Conservation (phyloP, 1,139 yeast genomes). For the Geotrichum reessii region DNA sequence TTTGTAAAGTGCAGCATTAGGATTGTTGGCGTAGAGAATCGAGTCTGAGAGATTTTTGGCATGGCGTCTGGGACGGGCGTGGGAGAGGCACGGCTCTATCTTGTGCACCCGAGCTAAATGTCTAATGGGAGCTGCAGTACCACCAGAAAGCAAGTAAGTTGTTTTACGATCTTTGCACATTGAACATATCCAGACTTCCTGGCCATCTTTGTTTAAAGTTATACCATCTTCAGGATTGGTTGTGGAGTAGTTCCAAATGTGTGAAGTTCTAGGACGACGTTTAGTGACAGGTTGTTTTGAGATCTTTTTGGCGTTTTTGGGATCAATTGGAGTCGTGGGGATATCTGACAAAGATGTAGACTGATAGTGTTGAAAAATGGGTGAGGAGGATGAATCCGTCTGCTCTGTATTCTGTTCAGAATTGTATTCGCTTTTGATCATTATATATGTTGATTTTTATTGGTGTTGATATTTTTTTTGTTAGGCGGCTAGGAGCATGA, state of each 20-base stretch:
- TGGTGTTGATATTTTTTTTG: background rate
- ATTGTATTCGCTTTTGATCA: conserved; percentile 4
- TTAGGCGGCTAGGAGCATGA: background rate
- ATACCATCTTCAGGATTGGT: conserved; percentile 18
- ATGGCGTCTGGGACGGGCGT: conserved; percentile 9
- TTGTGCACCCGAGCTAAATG: conserved; percentile 18
- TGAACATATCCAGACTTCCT: conserved; percentile 19
- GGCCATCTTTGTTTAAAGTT: conserved; percentile 18
- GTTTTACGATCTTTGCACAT: conserved; percentile 18
- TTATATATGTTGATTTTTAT: too few relatives aligned
- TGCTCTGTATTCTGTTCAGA: background rate
- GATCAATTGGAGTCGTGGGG: background rate
- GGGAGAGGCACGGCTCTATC: conserved; percentile 15
- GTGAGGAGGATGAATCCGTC: background rate
- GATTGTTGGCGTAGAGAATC: conserved; percentile 6
- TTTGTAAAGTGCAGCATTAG: conserved; percentile 12
- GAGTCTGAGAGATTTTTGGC: conserved; percentile 15
- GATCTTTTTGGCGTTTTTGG: conserved; percentile 6
- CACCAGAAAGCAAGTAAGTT: conserved; percentile 19
- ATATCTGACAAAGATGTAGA: background rate
- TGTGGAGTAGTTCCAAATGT: conserved; percentile 19
- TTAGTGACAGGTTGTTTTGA: conserved; percentile 10
- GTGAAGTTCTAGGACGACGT: conserved; percentile 19
- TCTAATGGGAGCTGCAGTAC: conserved; percentile 21
- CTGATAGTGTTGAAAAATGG: background rate